Evolutionary conservation across 2,329 filamentous ascomycete genomes (phyloP).

Genomic region (Fusarium nanum): DNA sequence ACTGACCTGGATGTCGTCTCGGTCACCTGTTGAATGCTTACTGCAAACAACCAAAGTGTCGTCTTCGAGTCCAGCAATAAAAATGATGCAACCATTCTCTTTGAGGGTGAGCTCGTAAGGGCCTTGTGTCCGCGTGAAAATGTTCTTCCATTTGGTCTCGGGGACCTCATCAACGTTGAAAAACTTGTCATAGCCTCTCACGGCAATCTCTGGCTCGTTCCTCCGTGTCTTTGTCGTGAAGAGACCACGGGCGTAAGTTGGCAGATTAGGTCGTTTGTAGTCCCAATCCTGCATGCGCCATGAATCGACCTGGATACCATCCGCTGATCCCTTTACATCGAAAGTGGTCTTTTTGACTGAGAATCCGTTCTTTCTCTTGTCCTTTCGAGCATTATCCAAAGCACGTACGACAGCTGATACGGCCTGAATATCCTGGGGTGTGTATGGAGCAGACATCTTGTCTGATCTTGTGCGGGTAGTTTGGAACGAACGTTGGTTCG

Average conservation of each 20-base stretch:
- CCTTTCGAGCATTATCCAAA: constrained; percentile 69
- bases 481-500: not conserved
- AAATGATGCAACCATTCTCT: constrained; percentile 99
- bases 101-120: constrained; percentile 97
- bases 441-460: constrained; percentile 65
- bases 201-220: constrained; percentile 79
- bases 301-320: constrained; percentile 79
- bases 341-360: constrained; percentile 86
- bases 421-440: constrained; percentile 75
- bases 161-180: constrained; percentile 90
- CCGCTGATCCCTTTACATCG: constrained; percentile 69
- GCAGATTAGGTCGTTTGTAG: constrained; percentile 87
- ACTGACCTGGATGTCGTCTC: constrained; percentile 77
- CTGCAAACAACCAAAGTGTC: constrained; percentile 95
- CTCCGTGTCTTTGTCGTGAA: constrained; percentile 82
- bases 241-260: constrained; percentile 91
- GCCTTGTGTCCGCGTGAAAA: constrained; percentile 78
- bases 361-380: constrained; percentile 69
- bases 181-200: constrained; percentile 98
- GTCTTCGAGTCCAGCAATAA: constrained; percentile 91
- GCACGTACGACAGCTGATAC: constrained; percentile 73
- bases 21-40: constrained; percentile 92
- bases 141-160: constrained; percentile 85
- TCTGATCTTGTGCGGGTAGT: not conserved
- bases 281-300: constrained; percentile 97